Base-by-base conservation (phyloP, 352 stramenopile genomes). In the Achlya hypogyna region DNA sequence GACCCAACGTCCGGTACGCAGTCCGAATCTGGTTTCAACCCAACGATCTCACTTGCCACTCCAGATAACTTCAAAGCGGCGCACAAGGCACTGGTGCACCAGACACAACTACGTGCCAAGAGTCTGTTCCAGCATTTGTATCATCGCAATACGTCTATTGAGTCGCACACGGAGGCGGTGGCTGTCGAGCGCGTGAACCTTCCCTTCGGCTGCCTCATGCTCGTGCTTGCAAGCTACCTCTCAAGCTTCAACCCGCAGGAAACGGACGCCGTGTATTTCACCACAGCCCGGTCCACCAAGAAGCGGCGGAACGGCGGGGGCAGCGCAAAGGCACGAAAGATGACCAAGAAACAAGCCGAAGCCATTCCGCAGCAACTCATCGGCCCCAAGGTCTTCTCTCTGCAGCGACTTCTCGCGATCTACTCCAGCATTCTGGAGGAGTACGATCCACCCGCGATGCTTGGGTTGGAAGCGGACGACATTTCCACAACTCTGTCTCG, bases 171-270 rank as follows among this genome's bases (percentile, higher is more conserved):
- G 18, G 51, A 49, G 38, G 5, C 60, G 29, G 12, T 8, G 6
- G 8, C 35, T 6, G 27, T 28, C 6, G 43, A 28, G 9, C 29
- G 38, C 4, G 43, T 67, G 18, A 45, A 67, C 35, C 43, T 67
- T 12, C 60, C 60, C 8, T 38, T 32, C n/a, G 42, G 81, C 59
- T 88, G 84, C 25, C 70, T 91, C 52, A 69, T 91, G 40, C 72
- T 93, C 43, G 74, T 93, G 27, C 65, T 93, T 45, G 84, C 84
- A 23, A 78, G 77, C 0, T 91, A 86, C 62, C 51, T 93, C 38
- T 79, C 84, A 20, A 91, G 82, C 10, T 93, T 93, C 65, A 93
- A 88, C 53, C 82, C 83, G 4, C 79, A 93, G 58, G 81, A 89
- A 63, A 81, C 74, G 0, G 84, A 93, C 72, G 64, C 74, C 18